Evolutionary conservation across 2,329 filamentous ascomycete genomes (phyloP), one percentile per base, ranked within the genome.

Genomic region (Nannizziopsis barbatae): DNA sequence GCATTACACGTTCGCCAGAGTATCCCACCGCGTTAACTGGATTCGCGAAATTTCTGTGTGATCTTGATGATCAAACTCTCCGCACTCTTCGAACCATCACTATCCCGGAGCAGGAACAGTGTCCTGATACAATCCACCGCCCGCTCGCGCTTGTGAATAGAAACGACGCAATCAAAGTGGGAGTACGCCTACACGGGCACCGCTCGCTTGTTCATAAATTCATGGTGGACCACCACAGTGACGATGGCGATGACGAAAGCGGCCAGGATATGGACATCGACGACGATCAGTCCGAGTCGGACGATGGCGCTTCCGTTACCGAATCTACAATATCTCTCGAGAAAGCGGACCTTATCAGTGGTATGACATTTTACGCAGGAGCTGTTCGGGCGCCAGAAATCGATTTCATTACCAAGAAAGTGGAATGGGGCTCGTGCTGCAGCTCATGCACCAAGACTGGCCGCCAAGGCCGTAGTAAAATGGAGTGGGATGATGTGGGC

Each of bases 1-100:
- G 64, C 42, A 52, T 65, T 20, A 42, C 31, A 2, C 38, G 12
- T 7, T 8, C 2, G 9, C 37, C 37, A 27, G 15, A 22, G 15
- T 47, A 42, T 17, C 45, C 38, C 2, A 42, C 38, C 1, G 30
- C 37, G 4, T 37, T 47, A 3, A 18, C 32, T 5, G 32, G 32
- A 18, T 47, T 47, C 9, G 45, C 31, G 17, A 27, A 37, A 9
- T 35, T 9, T n/a, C 17, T 47, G 5, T 47, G 45, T 35, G 38
- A 17, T 3, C 45, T 47, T 27, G 18, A 42, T 17, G 30, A 36
- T 15, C 15, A 36, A 3, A 42, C 38, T 9, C 15, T 47, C 12
- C 9, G 31, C 10, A 17, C 35, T 3, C 45, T 47, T n/a, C 45
- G 45, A 36, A 47, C 38, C 30, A 35, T 47, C 15, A 41, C 17